Evolutionary conservation across 2,329 filamentous ascomycete genomes (phyloP), one percentile per base, ranked within the genome.

Genomic region (Arthrinium puccinioides): DNA sequence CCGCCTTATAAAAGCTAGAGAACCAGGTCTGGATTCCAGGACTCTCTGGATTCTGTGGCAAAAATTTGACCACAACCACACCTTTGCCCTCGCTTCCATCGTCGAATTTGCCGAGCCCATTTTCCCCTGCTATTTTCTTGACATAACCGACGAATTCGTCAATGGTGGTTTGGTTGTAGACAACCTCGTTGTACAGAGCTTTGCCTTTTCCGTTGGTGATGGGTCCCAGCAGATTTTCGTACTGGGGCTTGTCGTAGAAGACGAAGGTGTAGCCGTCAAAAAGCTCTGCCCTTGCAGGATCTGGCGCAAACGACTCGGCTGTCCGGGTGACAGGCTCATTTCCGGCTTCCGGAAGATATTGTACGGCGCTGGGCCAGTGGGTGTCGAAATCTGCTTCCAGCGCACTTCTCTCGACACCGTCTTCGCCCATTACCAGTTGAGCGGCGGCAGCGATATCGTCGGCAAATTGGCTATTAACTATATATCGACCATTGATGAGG

Each of bases 251-350:
- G 37, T 89, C 81, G 46, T 89, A 82, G 51, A 97, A 95, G 4
- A 98, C 70, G 53, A 97, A 96, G 0, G 82, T 90, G 52, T 89
- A 92, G 3, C 85, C 86, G 9, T 85, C 77, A 48, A 98, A 97
- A 1, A 98, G 69, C 20, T 81, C 77, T 7, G 67, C 64, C 15
- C 92, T 75, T 13, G 63, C 60, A 0, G 67, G 46, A 44, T 90
- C 76, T 0, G 92, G 90, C 7, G 72, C 68, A 54, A 94, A 90
- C 10, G 79, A 74, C n/a, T 76, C 72, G 9, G 76, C 67, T 0
- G 80, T 74, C 32, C 83, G 75, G 24, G 80, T 69, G 3, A 81
- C 74, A 0, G 84, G 84, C 56, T 97, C 90, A 34, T 80, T 80
- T 2, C 84, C 85, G 5, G 76, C 72, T 0, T 82, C 77, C 1